Evolutionary conservation across 306 rosid genomes (phyloP), one percentile per base, ranked within the genome.

Genomic region (Ammopiptanthus mongolicus): DNA sequence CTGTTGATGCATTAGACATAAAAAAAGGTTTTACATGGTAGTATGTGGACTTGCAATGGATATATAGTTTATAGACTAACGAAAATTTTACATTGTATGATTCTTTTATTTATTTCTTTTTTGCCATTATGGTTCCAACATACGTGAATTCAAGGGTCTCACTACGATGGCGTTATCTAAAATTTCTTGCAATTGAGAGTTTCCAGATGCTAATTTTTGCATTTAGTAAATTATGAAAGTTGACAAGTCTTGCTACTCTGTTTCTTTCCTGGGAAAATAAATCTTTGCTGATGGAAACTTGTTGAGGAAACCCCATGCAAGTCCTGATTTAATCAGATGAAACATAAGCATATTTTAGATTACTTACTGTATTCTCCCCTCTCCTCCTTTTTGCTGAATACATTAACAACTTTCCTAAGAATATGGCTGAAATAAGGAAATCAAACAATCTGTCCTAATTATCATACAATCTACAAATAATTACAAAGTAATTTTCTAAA

Each of bases 41-140:
- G 25, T 60, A 53, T 80, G 58, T 80, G 58, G 21, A 36, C 72
- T 71, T 50, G 52, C 44, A 76, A 56, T 59, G 13, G 34, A 34
- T 58, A 37, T 80, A 23, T 37, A 34, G 13, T 17, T 56, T 59
- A 36, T 69, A 58, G 68, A 59, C 36, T 29, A n/a, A 74, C 68
- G 73, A 73, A 29, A 11, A 46, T 51, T 33, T 29, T 59, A 3
- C 62, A 52, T 22, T 75, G n/a, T 23, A 25, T 39, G 51, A 3
- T 5, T 77, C 3, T 44, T 10, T 53, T 63, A 17, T 33, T 11
- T 61, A 12, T 13, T 22, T 10, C 34, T 57, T 22, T 10, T 47
- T 57, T 65, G 17, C 34, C 60, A 37, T 67, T 28, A 9, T 67
- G 66, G 39, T 74, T 80, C 59, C 37, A 25, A 37, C 5, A 15